phyloP scores from a whole-genome alignment of 108 stramenopile species.

The Nitzschia sp. region DNA sequence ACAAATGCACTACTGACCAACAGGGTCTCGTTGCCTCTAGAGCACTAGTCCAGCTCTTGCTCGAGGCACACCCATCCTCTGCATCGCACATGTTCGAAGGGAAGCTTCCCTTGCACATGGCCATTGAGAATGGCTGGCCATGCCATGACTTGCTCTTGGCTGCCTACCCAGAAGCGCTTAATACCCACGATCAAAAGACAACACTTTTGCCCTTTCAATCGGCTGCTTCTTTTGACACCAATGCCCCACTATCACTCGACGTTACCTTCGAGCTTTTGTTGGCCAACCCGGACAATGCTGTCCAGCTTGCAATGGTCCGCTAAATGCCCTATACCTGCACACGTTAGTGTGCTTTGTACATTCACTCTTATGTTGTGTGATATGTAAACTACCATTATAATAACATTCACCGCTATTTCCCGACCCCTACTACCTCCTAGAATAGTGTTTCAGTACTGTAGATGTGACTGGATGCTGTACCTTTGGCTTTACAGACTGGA shows the following conservation, averaged over 20 bases:
- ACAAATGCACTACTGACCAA: conserved; percentile 43
- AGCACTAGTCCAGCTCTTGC: conserved; percentile 37
- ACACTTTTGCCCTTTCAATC: conserved; percentile 35
- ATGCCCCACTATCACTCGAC: conserved; percentile 8
- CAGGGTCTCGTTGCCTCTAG: conserved; percentile 48
- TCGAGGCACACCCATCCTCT: conserved; percentile 24
- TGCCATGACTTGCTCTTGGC: conserved; percentile 47
- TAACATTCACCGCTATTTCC: too few relatives aligned
- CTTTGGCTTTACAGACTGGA: conserved; percentile 49
- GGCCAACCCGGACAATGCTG: conserved; percentile 26
- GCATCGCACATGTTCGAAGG: conserved; percentile 30
- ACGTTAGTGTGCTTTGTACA: too few relatives aligned
- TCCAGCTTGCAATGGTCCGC: neutral
- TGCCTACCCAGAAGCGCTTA: conserved; percentile 27
- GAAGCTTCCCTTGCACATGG: conserved; percentile 51
- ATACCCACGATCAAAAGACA: conserved; percentile 21
- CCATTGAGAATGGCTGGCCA: conserved; percentile 67
- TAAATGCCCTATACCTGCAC: too few relatives aligned
- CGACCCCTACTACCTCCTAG: too few relatives aligned
- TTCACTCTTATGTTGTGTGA: neutral
- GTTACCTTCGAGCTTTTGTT: conserved; percentile 26
- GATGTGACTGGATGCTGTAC: neutral
- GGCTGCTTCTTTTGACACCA: conserved; percentile 13
- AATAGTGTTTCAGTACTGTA: neutral
- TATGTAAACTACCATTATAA: too few relatives aligned